Base-by-base conservation (phyloP, 345 rosid genomes). In the Hibiscus syriacus region DNA sequence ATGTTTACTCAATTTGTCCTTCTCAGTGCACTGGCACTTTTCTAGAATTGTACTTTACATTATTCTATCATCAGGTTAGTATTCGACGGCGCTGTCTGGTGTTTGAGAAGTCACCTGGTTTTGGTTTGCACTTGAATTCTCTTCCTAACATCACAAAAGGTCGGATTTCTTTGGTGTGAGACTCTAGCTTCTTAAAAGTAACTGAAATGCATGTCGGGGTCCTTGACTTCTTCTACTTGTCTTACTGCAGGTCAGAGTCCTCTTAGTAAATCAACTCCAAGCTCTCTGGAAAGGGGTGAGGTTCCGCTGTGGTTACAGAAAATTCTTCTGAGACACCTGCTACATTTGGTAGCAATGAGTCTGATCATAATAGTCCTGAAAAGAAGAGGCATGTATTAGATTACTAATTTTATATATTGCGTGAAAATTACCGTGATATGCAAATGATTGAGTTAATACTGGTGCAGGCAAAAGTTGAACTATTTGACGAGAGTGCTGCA, bases 41-140 rank as follows among this genome's bases (percentile, higher is more conserved):
- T n/a, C n/a, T n/a, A n/a, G n/a, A n/a, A n/a, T n/a, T n/a, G n/a
- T 59, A 22, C 20, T 77, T 70, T 25, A 1, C 8, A 16, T 52
- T 55, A 53, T 73, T 16, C 69, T 41, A 52, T 56, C 77, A 81
- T 83, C 89, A 83, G 75, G 56, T 65, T 72, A 77, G 82, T 59
- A 73, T 80, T 59, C 79, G 86, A 23, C 75, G 89, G 66, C 83
- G 89, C 34, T 84, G 87, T 77, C 79, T 88, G 66, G 72, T 77
- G 65, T 86, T n/a, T n/a, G n/a, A n/a, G n/a, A n/a, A n/a, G n/a
- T n/a, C n/a, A n/a, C n/a, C n/a, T n/a, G n/a, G n/a, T n/a, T n/a
- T n/a, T n/a, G n/a, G n/a, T n/a, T n/a, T n/a, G n/a, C n/a, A n/a
- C n/a, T n/a, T n/a, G n/a, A n/a, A n/a, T n/a, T n/a, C n/a, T n/a